These are phyloP conservation scores for Fusarium clavum DNA, from an alignment of 2,329 filamentous ascomycete species.

Conservation along the genomic window DNA sequence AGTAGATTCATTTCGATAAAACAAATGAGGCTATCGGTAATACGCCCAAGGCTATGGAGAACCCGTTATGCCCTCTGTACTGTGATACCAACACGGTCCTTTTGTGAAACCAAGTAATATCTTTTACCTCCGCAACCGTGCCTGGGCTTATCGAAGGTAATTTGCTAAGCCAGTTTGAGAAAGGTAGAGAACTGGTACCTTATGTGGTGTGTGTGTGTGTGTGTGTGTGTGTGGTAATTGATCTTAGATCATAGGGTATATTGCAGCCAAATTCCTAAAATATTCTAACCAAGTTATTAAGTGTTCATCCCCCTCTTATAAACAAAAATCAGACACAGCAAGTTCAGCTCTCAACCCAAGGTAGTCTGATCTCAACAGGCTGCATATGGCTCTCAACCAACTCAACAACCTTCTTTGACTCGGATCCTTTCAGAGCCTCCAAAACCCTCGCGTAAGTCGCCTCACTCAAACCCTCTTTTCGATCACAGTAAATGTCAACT, in stretches of 20 bases:
- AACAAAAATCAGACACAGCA: background rate
- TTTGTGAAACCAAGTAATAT: background rate
- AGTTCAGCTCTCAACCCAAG: slow-evolving; percentile 56
- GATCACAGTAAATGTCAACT: slow-evolving; percentile 79
- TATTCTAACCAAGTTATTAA: background rate
- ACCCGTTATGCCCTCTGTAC: background rate
- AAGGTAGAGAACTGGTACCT: background rate
- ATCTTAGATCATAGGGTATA: slow-evolving; percentile 18
- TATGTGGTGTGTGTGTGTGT: background rate
- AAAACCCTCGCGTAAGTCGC: slow-evolving; percentile 68
- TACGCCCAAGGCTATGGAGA: background rate
- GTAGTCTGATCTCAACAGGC: slow-evolving; percentile 63
- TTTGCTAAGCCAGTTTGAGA: background rate
- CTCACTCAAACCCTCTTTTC: slow-evolving; percentile 68
- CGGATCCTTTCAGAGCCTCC: slow-evolving; percentile 58
- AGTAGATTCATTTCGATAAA: background rate
- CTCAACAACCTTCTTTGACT: slow-evolving; percentile 65
- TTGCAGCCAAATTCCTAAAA: slow-evolving; percentile 14
- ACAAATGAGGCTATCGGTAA: background rate
- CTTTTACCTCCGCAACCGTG: background rate
- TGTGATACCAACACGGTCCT: background rate
- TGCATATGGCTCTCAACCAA: slow-evolving; percentile 62
- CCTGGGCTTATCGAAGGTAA: background rate
- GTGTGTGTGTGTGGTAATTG: background rate
- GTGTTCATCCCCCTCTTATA: background rate